These are phyloP conservation scores for Rhizoclosmatium globosum DNA, from an alignment of 192 early-diverging fungal genomes.

Conservation along the genomic window DNA sequence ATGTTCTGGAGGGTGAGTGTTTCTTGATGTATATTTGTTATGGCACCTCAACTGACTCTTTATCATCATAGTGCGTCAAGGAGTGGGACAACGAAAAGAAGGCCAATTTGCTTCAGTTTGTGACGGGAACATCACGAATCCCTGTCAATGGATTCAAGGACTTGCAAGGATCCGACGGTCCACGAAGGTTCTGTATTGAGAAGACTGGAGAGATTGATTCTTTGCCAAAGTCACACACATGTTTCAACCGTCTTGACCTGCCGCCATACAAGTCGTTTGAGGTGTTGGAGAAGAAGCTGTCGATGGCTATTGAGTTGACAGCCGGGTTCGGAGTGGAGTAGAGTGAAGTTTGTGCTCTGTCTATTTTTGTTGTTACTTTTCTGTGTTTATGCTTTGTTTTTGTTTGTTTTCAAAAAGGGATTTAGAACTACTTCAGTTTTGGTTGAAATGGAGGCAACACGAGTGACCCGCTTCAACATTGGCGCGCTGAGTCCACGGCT, in stretches of 20 bases:
- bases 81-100: conserved; percentile 94
- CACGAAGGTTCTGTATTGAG: conserved; percentile 94
- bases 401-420: neutral
- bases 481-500: conserved; percentile 32
- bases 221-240: conserved; percentile 95
- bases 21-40: neutral
- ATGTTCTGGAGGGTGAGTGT: conserved; percentile 90
- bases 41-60: neutral
- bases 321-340: conserved; percentile 94
- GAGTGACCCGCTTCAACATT: conserved; percentile 52
- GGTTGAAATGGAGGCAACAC: neutral
- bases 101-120: conserved; percentile 94
- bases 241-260: conserved; percentile 97
- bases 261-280: conserved; percentile 90
- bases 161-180: conserved; percentile 95
- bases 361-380: conserved; percentile 4
- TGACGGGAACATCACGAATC: conserved; percentile 96
- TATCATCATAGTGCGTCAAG: conserved; percentile 67
- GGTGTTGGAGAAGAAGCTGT: conserved; percentile 74
- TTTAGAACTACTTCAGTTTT: neutral
- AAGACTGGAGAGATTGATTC: conserved; percentile 86
- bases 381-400: neutral
- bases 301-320: conserved; percentile 94
- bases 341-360: conserved; percentile 6
- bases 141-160: conserved; percentile 99